Base-by-base conservation (phyloP, 202 grass and related monocot genomes). In the Alloteropsis angusta region DNA sequence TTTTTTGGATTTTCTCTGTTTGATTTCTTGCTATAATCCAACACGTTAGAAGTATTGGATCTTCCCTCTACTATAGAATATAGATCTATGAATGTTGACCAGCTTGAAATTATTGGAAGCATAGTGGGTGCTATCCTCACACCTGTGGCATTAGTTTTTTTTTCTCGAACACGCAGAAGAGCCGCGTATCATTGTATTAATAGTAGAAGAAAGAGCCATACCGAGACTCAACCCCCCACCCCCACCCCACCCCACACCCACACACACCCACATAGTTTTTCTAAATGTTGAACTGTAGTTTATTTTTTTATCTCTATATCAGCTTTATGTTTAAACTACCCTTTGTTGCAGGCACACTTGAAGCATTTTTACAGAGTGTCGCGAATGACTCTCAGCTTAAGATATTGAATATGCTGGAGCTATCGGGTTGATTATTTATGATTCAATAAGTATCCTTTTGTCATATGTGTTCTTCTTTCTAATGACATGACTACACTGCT, bases 341-440 rank as follows among this genome's bases (percentile, higher is more conserved):
- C 9, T 22, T 39, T 4, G 14, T 23, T 23, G 37, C 37, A 65
- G 62, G 36, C 3, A 65, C 62, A 6, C 62, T 65, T 39, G 60
- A 64, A 64, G 60, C 60, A 16, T 64, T 64, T 64, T 38, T 39
- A 64, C 60, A 64, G 35, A 64, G 35, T 64, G 17, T 64, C 36
- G 60, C 34, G 10, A 39, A 36, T 62, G 28, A 36, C 7, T 38
- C 35, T 64, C 60, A 64, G 60, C 60, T 64, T 19, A 64, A 64
- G 60, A 64, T 64, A 35, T 38, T 64, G 60, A 64, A 64, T 64
- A 64, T 64, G 60, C 60, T 64, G 60, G 60, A 64, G 60, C 60
- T 64, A 36, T 64, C 1, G 60, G 60, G 16, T 39, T 64, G 60
- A 64, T 64, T 64, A 17, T 64, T 39, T 38, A 34, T 13, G 34